These are phyloP conservation scores for Reticulascus tulasneorum DNA, from an alignment of 2,329 filamentous ascomycete species.

Conservation along the genomic window DNA sequence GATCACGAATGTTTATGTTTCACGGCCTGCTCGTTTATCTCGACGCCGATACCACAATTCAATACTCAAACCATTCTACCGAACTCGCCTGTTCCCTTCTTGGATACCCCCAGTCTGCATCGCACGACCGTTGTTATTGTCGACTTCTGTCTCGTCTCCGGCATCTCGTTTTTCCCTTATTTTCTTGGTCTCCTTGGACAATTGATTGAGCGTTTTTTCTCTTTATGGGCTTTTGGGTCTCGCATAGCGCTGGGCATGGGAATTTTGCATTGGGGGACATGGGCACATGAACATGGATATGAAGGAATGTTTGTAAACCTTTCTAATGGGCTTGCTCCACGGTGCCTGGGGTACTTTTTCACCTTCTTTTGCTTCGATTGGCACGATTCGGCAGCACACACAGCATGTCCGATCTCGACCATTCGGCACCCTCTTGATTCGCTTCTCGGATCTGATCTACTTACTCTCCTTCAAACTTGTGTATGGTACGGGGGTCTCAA, in stretches of 20 bases:
- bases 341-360: slow-evolving; percentile 14
- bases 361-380: slow-evolving; percentile 4
- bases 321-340: no score
- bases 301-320: no score
- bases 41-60: slow-evolving; percentile 5
- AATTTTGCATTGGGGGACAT: no score
- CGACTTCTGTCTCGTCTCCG: background rate
- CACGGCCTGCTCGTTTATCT: slow-evolving; percentile 8
- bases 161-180: background rate
- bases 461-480: slow-evolving; percentile 5
- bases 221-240: no score
- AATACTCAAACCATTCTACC: slow-evolving; percentile 2
- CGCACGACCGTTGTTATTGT: no score
- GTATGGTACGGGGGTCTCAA: slow-evolving; percentile 7
- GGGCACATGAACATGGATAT: no score
- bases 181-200: background rate
- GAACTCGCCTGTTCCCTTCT: slow-evolving; percentile 3
- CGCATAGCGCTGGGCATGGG: no score
- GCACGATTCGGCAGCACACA: background rate
- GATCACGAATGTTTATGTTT: slow-evolving; percentile 12
- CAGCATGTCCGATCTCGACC: no score
- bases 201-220: no score
- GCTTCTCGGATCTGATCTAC: no score
- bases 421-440: no score
- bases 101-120: no score